Conservation (phyloP, 2,329 filamentous ascomycete genomes). For the Dactylellina cionopaga region DNA sequence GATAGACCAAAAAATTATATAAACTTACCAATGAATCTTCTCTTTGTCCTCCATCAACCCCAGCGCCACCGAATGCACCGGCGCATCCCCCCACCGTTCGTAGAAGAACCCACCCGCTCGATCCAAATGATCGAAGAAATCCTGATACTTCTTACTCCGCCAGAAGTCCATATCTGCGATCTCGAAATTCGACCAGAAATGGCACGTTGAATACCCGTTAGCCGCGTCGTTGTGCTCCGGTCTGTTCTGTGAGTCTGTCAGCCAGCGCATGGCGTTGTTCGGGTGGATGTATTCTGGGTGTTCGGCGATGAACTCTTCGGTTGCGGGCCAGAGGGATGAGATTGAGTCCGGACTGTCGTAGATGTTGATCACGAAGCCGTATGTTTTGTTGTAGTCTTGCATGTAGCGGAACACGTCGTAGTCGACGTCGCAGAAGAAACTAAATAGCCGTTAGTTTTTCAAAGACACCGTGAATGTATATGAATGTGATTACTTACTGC, state of each 20-base stretch:
- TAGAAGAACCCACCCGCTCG: slow-evolving; percentile 97
- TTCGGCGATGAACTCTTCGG: slow-evolving; percentile 84
- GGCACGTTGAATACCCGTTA: slow-evolving; percentile 95
- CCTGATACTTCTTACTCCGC: slow-evolving; percentile 87
- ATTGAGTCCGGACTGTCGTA: slow-evolving; percentile 92
- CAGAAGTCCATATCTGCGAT: slow-evolving; percentile 94
- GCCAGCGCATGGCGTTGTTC: slow-evolving; percentile 87
- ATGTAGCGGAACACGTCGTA: slow-evolving; percentile 99
- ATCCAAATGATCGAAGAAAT: slow-evolving; percentile 96
- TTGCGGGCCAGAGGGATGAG: slow-evolving; percentile 93
- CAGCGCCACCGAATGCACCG: slow-evolving; percentile 92
- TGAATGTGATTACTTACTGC: slow-evolving; percentile 63
- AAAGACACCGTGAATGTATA: background rate
- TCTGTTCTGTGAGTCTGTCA: slow-evolving; percentile 79
- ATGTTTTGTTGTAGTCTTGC: slow-evolving; percentile 98
- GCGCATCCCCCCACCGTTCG: slow-evolving; percentile 97
- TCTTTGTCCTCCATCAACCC: slow-evolving; percentile 89
- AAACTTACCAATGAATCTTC: slow-evolving; percentile 87
- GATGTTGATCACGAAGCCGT: slow-evolving; percentile 97
- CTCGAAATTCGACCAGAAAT: slow-evolving; percentile 99
- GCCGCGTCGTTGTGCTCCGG: slow-evolving; percentile 83
- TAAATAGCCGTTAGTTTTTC: background rate
- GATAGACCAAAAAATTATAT: background rate
- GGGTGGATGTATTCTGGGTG: slow-evolving; percentile 82
- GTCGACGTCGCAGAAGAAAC: slow-evolving; percentile 97